A percentile compares a stretch with the other conserved stretches of the same genome.
Conservation (phyloP, 768 basidiomycete genomes). For the Pholiota conissans region DNA sequence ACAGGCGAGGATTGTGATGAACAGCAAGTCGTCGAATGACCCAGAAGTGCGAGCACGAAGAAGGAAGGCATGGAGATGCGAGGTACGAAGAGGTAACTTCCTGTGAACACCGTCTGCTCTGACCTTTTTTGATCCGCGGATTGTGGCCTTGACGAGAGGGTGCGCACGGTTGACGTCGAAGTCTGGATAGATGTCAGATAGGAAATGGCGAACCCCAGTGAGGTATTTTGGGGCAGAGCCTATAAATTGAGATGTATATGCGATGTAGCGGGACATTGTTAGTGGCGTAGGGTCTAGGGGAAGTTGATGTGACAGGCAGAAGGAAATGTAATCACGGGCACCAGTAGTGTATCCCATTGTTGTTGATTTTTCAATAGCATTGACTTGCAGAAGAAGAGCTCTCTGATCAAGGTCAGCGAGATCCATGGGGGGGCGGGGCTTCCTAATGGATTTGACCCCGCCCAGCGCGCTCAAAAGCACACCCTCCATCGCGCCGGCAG, state of each 20-base stretch:
- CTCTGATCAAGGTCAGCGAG: conserved; percentile 23
- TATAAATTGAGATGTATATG: conserved; percentile 31
- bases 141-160: not conserved
- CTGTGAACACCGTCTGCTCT: conserved; percentile 11
- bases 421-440: conserved; percentile 30
- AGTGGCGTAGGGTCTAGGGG: conserved; percentile 27
- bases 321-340: conserved; percentile 25
- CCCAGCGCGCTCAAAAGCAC: not conserved
- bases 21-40: conserved; percentile 26
- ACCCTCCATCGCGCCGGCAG: not conserved
- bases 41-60: not conserved
- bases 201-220: conserved; percentile 34
- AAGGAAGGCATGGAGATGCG: conserved; percentile 10
- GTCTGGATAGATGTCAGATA: conserved; percentile 30
- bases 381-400: conserved; percentile 22
- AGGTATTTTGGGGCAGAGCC: conserved; percentile 27
- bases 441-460: conserved; percentile 15
- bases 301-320: conserved; percentile 5
- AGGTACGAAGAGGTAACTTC: conserved; percentile 23
- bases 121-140: not conserved
- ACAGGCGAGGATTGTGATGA: conserved; percentile 24
- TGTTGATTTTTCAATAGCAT: conserved; percentile 16
- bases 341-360: conserved; percentile 19
- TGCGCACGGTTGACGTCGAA: conserved; percentile 16
- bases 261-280: conserved; percentile 30